A percentile compares a stretch with the other conserved stretches of the same genome.
Evolutionary conservation across 768 basidiomycete species (phyloP).

Genomic region (Rickenella mellea): DNA sequence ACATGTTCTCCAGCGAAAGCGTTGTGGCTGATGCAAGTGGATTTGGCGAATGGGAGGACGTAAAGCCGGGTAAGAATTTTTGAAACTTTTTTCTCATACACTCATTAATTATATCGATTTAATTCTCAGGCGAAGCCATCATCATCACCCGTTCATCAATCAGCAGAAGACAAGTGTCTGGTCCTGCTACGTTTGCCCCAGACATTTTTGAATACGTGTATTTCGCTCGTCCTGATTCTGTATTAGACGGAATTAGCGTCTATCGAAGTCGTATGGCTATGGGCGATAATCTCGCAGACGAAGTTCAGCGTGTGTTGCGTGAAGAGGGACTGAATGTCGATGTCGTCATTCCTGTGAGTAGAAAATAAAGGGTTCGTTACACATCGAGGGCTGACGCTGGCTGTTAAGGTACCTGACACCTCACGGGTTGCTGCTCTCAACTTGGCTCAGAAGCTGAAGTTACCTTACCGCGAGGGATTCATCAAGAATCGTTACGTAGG

Average conservation of each 20-base stretch:
- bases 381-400: background rate
- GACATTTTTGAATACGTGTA: conserved; percentile 99
- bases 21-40: conserved; percentile 93
- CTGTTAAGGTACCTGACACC: conserved; percentile 80
- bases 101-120: conserved; percentile 3
- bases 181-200: conserved; percentile 75
- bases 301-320: conserved; percentile 66
- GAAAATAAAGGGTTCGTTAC: background rate
- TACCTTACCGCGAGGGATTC: conserved; percentile 97
- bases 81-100: conserved; percentile 1
- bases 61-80: conserved; percentile 61
- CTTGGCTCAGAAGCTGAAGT: conserved; percentile 76
- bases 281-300: conserved; percentile 90
- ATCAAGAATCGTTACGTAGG: conserved; percentile 99
- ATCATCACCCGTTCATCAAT: conserved; percentile 84
- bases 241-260: conserved; percentile 93
- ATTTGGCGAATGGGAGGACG: conserved; percentile 89
- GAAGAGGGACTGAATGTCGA: conserved; percentile 69
- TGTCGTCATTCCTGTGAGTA: conserved; percentile 86
- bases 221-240: conserved; percentile 95
- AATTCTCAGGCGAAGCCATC: conserved; percentile 72
- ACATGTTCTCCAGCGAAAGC: conserved; percentile 89
- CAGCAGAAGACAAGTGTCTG: conserved; percentile 62
- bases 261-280: conserved; percentile 99
- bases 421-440: conserved; percentile 94